Conservation (phyloP, 805 yeast species). For the Yarrowia divulgata region DNA sequence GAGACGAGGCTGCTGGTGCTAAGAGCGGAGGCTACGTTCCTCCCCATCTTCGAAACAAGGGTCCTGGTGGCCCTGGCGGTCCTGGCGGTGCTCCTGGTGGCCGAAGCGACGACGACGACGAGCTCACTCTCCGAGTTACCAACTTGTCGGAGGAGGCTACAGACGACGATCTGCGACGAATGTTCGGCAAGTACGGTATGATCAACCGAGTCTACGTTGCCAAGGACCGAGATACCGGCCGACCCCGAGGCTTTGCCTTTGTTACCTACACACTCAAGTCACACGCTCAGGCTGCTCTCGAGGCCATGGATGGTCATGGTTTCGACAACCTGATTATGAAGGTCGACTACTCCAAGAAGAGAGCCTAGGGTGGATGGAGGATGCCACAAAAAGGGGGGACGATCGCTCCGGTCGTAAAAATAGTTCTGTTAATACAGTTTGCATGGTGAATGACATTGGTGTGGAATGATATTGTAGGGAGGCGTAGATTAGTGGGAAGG, state of each 20-base stretch:
- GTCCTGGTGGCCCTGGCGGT: slow-evolving; percentile 48
- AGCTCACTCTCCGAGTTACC: slow-evolving; percentile 87
- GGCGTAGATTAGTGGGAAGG: background rate
- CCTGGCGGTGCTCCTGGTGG: slow-evolving; percentile 52
- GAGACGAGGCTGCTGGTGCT: slow-evolving; percentile 48
- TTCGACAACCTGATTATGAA: slow-evolving; percentile 82
- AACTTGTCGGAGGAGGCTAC: slow-evolving; percentile 86
- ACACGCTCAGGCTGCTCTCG: slow-evolving; percentile 79
- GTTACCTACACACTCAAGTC: slow-evolving; percentile 69
- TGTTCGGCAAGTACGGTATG: slow-evolving; percentile 74
- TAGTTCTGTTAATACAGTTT: slow-evolving; percentile 39
- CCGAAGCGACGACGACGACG: slow-evolving; percentile 72
- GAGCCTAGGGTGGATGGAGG: slow-evolving; percentile 19
- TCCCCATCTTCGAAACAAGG: slow-evolving; percentile 62
- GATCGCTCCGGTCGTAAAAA: slow-evolving; percentile 14
- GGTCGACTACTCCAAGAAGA: slow-evolving; percentile 53
- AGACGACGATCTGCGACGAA: slow-evolving; percentile 78
- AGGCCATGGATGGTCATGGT: slow-evolving; percentile 85
- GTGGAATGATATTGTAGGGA: background rate
- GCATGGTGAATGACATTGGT: slow-evolving; percentile 23
- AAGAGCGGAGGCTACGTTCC: slow-evolving; percentile 61
- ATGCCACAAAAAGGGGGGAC: slow-evolving; percentile 4
- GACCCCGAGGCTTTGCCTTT: slow-evolving; percentile 94
- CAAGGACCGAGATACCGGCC: slow-evolving; percentile 91
- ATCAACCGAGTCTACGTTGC: slow-evolving; percentile 81